Base-by-base conservation (phyloP, 2,329 filamentous ascomycete genomes). In the Chalaropsis ovoidea region DNA sequence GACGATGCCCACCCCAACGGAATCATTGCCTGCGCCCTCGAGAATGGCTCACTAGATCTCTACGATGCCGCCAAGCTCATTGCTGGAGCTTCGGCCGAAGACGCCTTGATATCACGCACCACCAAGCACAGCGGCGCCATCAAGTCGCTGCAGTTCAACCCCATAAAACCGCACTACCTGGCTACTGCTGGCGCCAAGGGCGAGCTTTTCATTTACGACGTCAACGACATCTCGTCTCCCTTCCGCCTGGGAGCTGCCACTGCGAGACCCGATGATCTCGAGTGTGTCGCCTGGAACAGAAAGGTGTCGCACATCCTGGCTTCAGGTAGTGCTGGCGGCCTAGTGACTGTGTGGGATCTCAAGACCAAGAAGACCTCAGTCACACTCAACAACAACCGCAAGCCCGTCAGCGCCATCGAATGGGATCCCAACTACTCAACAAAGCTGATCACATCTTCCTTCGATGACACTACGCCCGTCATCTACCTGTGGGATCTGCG, bases 371-470 rank as follows among this genome's bases (percentile, higher is more conserved):
- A 96, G 78, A 91, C 96, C 71, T 96, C 92, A 65, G 79, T 99
- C 76, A 96, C 92, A 43, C 80, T 99, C 69, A 99, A 96, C 80
- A 94, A 95, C 73, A 94, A 90, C 73, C 86, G 94, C 69, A 99
- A 96, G 77, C 82, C 92, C 64, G 91, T 97, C 72, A 96, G 92
- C 76, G 87, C 95, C 67, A 90, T 99, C 71, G 92, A 92, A 13
- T 99, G 94, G 94, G 94, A 99, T 72, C 95, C 94, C 0, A 90
- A 94, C 72, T 93, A 90, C 77, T 88, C 93, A 58, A 99, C 95
- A 0, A 95, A 94, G 80, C 84, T 99, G 22, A 82, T 96, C 69
- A 99, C 95, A 11, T 90, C 91, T 24, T 95, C 92, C 3, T 88
- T 93, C 0, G 88, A 94, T 69, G 93, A 97, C 73, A 89, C 86